Evolutionary conservation across 2,329 filamentous ascomycete species (phyloP), one percentile per base, ranked within the genome.

Genomic region (Clarireedia paspali): DNA sequence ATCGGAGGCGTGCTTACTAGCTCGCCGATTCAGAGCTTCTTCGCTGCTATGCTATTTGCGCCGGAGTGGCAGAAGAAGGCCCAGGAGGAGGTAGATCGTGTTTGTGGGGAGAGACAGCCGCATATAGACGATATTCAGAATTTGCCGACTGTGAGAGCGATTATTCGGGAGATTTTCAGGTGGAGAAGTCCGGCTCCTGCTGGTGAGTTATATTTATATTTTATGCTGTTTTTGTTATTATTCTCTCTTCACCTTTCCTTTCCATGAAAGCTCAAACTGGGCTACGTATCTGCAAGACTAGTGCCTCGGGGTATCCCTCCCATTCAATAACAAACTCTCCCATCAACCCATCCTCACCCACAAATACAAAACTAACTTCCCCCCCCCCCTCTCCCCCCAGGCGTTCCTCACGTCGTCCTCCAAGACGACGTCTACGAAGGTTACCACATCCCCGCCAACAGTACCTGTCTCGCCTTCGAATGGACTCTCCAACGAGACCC

Each of bases 351-450:
- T 17, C 14, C 38, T n/a, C 6, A 9, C 10, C 17, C 24, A 44
- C 3, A 3, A 12, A 4, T 23, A 1, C 20, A 20, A 27, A 14
- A 44, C 52, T 55, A 26, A 17, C 75, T 72, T 17, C n/a, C n/a
- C n/a, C n/a, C n/a, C n/a, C n/a, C n/a, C n/a, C n/a, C n/a, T 17
- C n/a, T 17, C n/a, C 2, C 67, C 77, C 71, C 6, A 75, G 77
- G 75, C 3, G 76, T 84, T 34, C 80, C 81, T 2, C 81, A 84
- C 64, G 73, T 70, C 42, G 72, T 77, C 12, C 71, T 75, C 1
- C 67, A 75, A 50, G 80, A 83, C 49, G 81, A 84, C 55, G 70
- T 75, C 17, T 84, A 83, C 30, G 71, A 77, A 26, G 60, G 59
- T 10, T 62, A 58, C 40, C 55, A 57, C 27, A 57, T 64, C 27